phyloP scores from a whole-genome alignment of 345 rosid species.

The Erucastrum elatum region DNA sequence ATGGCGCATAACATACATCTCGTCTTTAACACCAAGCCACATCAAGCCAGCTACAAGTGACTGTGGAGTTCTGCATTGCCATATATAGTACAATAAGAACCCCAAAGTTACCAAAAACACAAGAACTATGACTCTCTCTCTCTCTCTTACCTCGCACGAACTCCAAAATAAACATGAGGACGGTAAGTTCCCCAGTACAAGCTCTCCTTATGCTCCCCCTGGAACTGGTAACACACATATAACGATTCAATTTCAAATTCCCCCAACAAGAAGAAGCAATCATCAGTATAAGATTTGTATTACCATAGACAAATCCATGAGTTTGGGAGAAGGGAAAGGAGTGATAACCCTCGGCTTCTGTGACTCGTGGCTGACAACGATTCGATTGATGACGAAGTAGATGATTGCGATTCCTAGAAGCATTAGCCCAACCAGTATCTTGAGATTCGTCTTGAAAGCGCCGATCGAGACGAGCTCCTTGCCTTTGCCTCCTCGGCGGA shows the following conservation, averaged over 20 bases:
- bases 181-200: constrained; percentile 96
- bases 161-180: constrained; percentile 87
- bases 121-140: background rate
- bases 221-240: constrained; percentile 53
- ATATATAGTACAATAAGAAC: background rate
- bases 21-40: constrained; percentile 95
- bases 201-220: constrained; percentile 85
- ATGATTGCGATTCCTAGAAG: constrained; percentile 20
- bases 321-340: background rate
- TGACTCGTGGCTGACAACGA: constrained; percentile 23
- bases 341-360: constrained; percentile 69
- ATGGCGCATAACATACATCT: constrained; percentile 72
- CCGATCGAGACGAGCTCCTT: constrained; percentile 35
- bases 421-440: constrained; percentile 20
- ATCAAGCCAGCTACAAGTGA: constrained; percentile 90
- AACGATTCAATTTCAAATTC: constrained; percentile 10
- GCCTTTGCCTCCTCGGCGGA: constrained; percentile 28
- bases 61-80: constrained; percentile 62
- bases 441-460: constrained; percentile 34
- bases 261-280: background rate
- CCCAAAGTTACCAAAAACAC: background rate
- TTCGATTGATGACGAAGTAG: constrained; percentile 29
- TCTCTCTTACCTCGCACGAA: constrained; percentile 71
- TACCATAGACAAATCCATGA: background rate
- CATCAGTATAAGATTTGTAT: background rate